Base-by-base conservation (phyloP, 1,284 basidiomycete species). In the Anthracocystis panici-leucophaei region DNA sequence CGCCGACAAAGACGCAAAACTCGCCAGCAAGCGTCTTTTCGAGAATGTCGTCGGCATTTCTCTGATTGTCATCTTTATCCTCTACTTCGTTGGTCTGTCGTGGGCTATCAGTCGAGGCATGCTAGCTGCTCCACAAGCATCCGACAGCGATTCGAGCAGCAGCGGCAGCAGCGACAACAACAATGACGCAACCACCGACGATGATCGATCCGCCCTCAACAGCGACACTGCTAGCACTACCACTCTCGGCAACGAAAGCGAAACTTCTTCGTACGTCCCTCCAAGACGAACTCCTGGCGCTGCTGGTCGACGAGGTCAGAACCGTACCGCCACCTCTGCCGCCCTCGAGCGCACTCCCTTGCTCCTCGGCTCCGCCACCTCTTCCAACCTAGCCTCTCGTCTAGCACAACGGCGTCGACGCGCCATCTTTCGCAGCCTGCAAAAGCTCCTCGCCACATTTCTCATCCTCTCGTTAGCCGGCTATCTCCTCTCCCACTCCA, bases 401-500 rank as follows among this genome's bases (percentile, higher is more conserved):
- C 54, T 74, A 3, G 49, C 58, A 4, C 53, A 58, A 10, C 53
- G 71, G 27, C 56, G 71, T 6, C 23, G 65, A 33, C 57, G 57
- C 2, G 65, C 65, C 23, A 20, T 64, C 7, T 18, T 69, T 2
- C 65, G 71, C 12, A 64, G 53, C 41, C 16, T 65, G 23, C 62
- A 59, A 11, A 68, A 69, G 56, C 61, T 71, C 45, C 5, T 77
- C 40, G 18, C 78, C 53, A 67, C 69, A 41, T 67, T 78, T 20
- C 42, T 75, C 48, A 50, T 79, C 6, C 78, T 84, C 49, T 70
- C 81, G 20, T 51, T 85, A 5, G 73, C 82, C 2, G 81, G 84
- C 35, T 83, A 78, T 50, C 69, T 85, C 6, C 74, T 85, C 11
- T 82, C 83, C 20, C 68, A 66, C 49, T 79, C 83, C 1, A 73